These are phyloP conservation scores for Ganoderma leucocontextum DNA, from an alignment of 1,284 basidiomycete species.

Conservation along the genomic window DNA sequence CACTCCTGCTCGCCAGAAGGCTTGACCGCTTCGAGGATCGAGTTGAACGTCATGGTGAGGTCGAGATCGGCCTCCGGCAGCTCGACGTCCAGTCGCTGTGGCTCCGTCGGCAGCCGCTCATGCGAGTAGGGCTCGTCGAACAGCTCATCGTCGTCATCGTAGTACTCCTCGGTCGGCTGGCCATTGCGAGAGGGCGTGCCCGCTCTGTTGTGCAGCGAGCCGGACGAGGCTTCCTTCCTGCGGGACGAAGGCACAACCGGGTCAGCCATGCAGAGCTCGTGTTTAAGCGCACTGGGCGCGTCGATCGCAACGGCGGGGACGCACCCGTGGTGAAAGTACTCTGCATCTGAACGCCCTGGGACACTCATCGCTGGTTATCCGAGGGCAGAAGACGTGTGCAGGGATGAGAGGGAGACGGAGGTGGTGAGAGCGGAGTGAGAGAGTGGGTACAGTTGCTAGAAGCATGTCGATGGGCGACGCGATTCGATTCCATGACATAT, in stretches of 20 bases:
- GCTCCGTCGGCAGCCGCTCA: slow-evolving; percentile 31
- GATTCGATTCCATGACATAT: slow-evolving; percentile 21
- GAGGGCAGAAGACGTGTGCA: slow-evolving; percentile 14
- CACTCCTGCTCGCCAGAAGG: slow-evolving; percentile 43
- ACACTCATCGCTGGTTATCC: slow-evolving; percentile 18
- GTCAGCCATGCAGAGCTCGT: not conserved
- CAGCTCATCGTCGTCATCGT: slow-evolving; percentile 23
- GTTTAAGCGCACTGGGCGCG: slow-evolving; percentile 13
- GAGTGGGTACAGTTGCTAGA: slow-evolving; percentile 11
- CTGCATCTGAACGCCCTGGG: slow-evolving; percentile 10
- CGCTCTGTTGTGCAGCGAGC: slow-evolving; percentile 7
- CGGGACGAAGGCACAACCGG: not conserved
- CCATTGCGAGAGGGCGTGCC: not conserved
- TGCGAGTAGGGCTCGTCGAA: slow-evolving; percentile 21
- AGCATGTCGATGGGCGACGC: slow-evolving; percentile 22
- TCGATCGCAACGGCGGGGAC: slow-evolving; percentile 12
- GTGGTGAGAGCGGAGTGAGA: slow-evolving; percentile 12
- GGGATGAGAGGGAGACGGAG: slow-evolving; percentile 10
- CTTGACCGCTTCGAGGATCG: slow-evolving; percentile 46
- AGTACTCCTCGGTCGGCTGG: slow-evolving; percentile 13
- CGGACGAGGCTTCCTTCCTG: slow-evolving; percentile 29
- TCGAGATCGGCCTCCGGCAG: slow-evolving; percentile 60
- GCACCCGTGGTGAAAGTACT: slow-evolving; percentile 17
- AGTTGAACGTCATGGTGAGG: slow-evolving; percentile 58
- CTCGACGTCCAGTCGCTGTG: slow-evolving; percentile 51